phyloP scores from a whole-genome alignment of 75 land plant genomes.

The Isoetes taiwanensis region DNA sequence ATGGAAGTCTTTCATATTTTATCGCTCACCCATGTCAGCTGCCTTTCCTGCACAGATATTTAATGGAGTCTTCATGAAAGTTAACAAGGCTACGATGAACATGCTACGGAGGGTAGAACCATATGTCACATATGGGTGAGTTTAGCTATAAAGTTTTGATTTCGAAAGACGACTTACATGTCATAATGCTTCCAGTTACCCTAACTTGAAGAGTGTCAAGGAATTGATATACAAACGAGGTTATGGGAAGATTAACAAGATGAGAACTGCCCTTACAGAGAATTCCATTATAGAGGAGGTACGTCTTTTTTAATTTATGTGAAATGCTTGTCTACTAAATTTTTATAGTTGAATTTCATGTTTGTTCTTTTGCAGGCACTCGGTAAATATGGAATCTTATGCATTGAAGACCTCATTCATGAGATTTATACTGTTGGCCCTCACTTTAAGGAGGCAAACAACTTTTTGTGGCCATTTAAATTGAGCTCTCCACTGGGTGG shows the following conservation, averaged over 20 bases:
- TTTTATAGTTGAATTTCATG: neutral
- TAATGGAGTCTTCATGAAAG: constrained; percentile 68
- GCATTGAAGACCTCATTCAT: constrained; percentile 71
- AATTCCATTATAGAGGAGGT: constrained; percentile 60
- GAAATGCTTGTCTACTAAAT: neutral
- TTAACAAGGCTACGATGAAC: constrained; percentile 66
- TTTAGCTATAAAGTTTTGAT: neutral
- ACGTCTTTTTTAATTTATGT: neutral
- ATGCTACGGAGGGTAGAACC: constrained; percentile 70
- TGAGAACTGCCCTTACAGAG: constrained; percentile 42
- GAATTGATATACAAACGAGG: constrained; percentile 71
- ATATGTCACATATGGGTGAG: constrained; percentile 69
- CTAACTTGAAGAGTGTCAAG: constrained; percentile 53
- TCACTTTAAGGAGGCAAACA: constrained; percentile 50
- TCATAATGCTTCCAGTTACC: constrained; percentile 26
- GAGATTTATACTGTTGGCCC: constrained; percentile 59
- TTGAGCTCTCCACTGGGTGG: constrained; percentile 45
- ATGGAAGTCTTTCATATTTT: neutral
- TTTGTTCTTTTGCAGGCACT: constrained; percentile 27
- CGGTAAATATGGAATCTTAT: constrained; percentile 48
- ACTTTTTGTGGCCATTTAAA: constrained; percentile 52
- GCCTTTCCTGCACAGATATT: constrained; percentile 32
- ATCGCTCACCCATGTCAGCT: neutral
- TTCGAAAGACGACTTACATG: neutral
- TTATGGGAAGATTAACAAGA: constrained; percentile 33